Evolutionary conservation across 192 early-diverging fungal genomes (phyloP), one percentile per base, ranked within the genome.

Genomic region (Gryganskiella cystojenkinii): DNA sequence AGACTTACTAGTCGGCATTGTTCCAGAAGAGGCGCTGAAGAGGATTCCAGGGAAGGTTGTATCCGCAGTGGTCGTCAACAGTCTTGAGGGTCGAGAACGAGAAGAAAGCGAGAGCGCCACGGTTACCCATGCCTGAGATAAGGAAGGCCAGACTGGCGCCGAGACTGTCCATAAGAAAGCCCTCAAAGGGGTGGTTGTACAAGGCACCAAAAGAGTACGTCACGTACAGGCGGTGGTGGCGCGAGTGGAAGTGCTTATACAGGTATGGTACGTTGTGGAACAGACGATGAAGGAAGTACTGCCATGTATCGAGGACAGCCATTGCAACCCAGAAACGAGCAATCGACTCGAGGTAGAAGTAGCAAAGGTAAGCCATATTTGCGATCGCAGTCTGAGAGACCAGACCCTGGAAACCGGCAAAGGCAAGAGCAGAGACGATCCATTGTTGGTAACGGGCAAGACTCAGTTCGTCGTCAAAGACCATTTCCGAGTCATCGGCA

Each of bases 41-140:
- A 27, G 92, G 92, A 62, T 91, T 85, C 83, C 88, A 94, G 34
- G 93, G 92, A 57, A 91, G 74, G 24, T 84, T 82, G 76, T 93
- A 94, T 25, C 93, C 93, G 67, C 92, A 92, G 81, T 94, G 93
- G 67, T 94, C 93, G 58, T 94, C 92, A 3, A 94, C 93, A 42
- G 93, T 94, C 71, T 94, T 94, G 15, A 94, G 53, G 20, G 93
- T 93, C 6, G 91, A 86, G 64, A 94, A 85, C 35, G 82, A 81
- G 83, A 90, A 94, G 68, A 94, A 94, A 11, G 86, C 43, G 22
- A 90, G 85, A 15, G 84, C 80, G 30, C 90, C 88, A 71, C 86
- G 84, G 31, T 90, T 90, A 58, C 90, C 83, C 88, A 94, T 88
- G 43, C 90, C 83, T 49, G 87, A 81, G 49, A 93, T 28, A 37